Evolutionary conservation across 2,329 filamentous ascomycete species (phyloP), one percentile per base, ranked within the genome.

Genomic region (Ilyonectria destructans): DNA sequence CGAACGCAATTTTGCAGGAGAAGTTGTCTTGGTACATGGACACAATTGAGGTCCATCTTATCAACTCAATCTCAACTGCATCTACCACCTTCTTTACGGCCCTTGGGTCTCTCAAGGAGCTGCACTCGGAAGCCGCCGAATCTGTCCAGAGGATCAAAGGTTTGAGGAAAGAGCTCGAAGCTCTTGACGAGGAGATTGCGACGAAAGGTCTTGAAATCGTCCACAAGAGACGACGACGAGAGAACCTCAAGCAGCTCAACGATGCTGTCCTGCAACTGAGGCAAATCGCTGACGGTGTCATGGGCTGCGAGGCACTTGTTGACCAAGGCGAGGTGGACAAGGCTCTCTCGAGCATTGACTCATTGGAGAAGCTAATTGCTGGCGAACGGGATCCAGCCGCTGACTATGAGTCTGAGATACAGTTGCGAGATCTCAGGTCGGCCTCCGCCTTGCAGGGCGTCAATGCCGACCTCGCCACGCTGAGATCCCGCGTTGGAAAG

Each of bases 21-120:
- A 99, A 99, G 81, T 85, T 99, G 13, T 98, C 96, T 0, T 99
- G 96, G 96, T 99, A 99, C 80, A 97, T 99, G 95, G 96, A 99
- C 79, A 99, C 96, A 0, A 95, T 99, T 23, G 96, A 99, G 79
- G 94, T 99, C 62, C 96, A 99, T 79, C 85, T 99, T 8, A 98
- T 99, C 74, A 94, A 94, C 35, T 97, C 95, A 0, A 99, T 99
- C 70, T 98, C 96, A 2, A 95, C 93, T 0, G 96, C 96, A 1
- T 98, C 96, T 0, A 95, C 94, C 1, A 97, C 96, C 0, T 99
- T 99, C 81, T 99, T 99, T 77, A 95, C 95, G 0, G 96, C 96
- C 0, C 85, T 99, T 1, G 96, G 96, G 0, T 97, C 95, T 0
- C 84, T 99, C 37, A 92, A 94, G 72, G 94, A 98, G 78, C 85